A percentile compares a stretch with the other conserved stretches of the same genome.
Conservation (phyloP, 148 eudicot species). For the Euryodendron excelsum region DNA sequence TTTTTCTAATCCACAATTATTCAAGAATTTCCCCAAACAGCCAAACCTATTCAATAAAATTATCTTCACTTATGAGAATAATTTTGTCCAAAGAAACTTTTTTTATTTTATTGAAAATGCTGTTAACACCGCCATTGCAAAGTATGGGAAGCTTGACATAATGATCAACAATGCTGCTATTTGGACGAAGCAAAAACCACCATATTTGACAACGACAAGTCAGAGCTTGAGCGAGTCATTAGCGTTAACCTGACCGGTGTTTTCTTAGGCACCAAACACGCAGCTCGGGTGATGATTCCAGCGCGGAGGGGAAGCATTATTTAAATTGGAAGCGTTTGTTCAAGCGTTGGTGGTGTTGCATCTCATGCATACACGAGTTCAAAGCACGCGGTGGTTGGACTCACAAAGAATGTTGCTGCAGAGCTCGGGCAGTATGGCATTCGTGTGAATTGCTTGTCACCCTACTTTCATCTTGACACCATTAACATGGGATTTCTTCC, state of each 20-base stretch:
- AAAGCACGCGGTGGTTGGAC: slow-evolving; percentile 36
- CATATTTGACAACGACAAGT: slow-evolving; percentile 15
- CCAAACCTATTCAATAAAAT: no score
- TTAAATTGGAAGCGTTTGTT: slow-evolving; percentile 22
- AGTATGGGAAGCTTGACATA: slow-evolving; percentile 35
- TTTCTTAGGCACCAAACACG: slow-evolving; percentile 39
- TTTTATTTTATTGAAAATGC: slow-evolving; percentile 31
- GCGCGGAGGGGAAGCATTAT: slow-evolving; percentile 30
- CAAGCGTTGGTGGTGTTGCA: slow-evolving; percentile 17
- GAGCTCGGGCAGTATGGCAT: slow-evolving; percentile 39
- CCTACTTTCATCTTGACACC: no score
- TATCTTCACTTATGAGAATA: no score
- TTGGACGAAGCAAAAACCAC: background rate
- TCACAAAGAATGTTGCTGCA: slow-evolving; percentile 25
- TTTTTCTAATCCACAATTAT: no score
- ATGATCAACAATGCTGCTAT: slow-evolving; percentile 39
- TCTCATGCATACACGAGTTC: slow-evolving; percentile 29
- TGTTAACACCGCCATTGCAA: slow-evolving; percentile 18
- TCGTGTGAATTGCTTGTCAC: slow-evolving; percentile 42
- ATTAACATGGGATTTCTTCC: slow-evolving; percentile 5
- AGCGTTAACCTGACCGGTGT: slow-evolving; percentile 31
- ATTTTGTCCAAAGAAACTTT: no score
- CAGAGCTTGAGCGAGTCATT: slow-evolving; percentile 25
- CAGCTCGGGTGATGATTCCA: slow-evolving; percentile 40
- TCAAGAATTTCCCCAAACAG: no score